Percentiles rank a stretch among this genome's conserved stretches.
Evolutionary conservation across 2,329 filamentous ascomycete species (phyloP).

Genomic region (Daldinia eschscholtzii): DNA sequence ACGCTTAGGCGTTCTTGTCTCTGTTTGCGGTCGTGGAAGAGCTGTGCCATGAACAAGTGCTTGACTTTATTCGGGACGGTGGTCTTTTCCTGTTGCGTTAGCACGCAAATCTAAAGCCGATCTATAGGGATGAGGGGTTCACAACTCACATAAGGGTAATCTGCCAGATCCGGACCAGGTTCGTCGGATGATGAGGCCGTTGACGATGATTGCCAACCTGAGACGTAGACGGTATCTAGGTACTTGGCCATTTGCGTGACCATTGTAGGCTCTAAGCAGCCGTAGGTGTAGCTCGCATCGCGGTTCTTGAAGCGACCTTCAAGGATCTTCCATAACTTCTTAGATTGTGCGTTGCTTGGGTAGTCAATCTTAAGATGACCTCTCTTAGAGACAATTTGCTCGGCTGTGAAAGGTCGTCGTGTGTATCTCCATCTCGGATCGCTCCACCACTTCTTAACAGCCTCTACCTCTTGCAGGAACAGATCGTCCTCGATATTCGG

Average conservation of each 20-base stretch:
- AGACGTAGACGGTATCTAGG: slow-evolving; percentile 98
- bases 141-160: slow-evolving; percentile 86
- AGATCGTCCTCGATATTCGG: slow-evolving; percentile 71
- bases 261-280: slow-evolving; percentile 97
- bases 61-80: slow-evolving; percentile 98
- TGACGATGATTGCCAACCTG: slow-evolving; percentile 98
- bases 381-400: slow-evolving; percentile 96
- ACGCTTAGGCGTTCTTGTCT: slow-evolving; percentile 90
- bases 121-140: not conserved
- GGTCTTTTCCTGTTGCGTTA: slow-evolving; percentile 68
- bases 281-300: slow-evolving; percentile 94
- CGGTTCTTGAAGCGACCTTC: slow-evolving; percentile 88
- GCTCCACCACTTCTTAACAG: slow-evolving; percentile 94
- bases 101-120: not conserved
- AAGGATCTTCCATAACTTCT: slow-evolving; percentile 94
- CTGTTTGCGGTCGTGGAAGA: slow-evolving; percentile 99
- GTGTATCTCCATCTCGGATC: slow-evolving; percentile 94
- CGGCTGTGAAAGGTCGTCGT: slow-evolving; percentile 91
- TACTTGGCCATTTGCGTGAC: slow-evolving; percentile 99
- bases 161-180: slow-evolving; percentile 95
- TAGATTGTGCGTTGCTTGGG: slow-evolving; percentile 86
- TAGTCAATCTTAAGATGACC: slow-evolving; percentile 93
- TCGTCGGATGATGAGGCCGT: slow-evolving; percentile 96
- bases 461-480: slow-evolving; percentile 85
- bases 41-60: slow-evolving; percentile 97